Percentiles rank a stretch among this genome's conserved stretches.
Conservation (phyloP, 208 protist species). For the Herpetomonas tarakana region DNA sequence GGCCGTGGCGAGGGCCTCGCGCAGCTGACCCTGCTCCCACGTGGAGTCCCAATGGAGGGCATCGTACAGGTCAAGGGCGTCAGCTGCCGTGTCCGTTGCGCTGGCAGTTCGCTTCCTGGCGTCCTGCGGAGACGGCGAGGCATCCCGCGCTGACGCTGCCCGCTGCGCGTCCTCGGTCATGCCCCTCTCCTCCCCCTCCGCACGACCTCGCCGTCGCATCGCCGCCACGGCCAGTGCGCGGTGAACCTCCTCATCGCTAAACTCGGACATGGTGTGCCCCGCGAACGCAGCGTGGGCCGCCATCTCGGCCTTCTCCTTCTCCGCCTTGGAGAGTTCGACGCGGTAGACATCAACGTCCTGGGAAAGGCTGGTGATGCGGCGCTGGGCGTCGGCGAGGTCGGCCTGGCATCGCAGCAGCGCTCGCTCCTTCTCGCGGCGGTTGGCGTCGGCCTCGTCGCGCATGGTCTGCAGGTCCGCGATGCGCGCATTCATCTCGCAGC, state of each 20-base stretch:
- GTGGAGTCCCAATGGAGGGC: conserved; percentile 67
- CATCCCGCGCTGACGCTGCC: neutral
- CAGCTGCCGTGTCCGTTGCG: conserved; percentile 14
- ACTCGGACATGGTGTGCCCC: conserved; percentile 37
- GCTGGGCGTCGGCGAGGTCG: conserved; percentile 43
- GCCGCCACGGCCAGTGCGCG: conserved; percentile 66
- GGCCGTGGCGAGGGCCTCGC: conserved; percentile 74
- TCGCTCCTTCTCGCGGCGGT: conserved; percentile 57
- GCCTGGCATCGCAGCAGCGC: conserved; percentile 42
- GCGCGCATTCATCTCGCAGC: conserved; percentile 62
- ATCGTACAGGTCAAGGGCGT: conserved; percentile 66
- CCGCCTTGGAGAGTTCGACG: conserved; percentile 41
- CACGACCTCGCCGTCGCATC: conserved; percentile 26
- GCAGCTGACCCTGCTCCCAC: conserved; percentile 75
- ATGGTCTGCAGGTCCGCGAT: conserved; percentile 66
- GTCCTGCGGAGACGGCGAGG: neutral
- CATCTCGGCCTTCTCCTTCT: conserved; percentile 38
- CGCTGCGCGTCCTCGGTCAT: neutral
- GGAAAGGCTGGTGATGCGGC: conserved; percentile 31
- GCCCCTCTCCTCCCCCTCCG: neutral
- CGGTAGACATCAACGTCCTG: conserved; percentile 49
- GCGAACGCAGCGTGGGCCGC: conserved; percentile 33
- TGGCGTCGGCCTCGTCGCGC: conserved; percentile 59
- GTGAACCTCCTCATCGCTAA: conserved; percentile 67
- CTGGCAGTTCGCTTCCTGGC: neutral